Evolutionary conservation across 2,329 filamentous ascomycete species (phyloP).

Genomic region (Neopestalotiopsis sp.): DNA sequence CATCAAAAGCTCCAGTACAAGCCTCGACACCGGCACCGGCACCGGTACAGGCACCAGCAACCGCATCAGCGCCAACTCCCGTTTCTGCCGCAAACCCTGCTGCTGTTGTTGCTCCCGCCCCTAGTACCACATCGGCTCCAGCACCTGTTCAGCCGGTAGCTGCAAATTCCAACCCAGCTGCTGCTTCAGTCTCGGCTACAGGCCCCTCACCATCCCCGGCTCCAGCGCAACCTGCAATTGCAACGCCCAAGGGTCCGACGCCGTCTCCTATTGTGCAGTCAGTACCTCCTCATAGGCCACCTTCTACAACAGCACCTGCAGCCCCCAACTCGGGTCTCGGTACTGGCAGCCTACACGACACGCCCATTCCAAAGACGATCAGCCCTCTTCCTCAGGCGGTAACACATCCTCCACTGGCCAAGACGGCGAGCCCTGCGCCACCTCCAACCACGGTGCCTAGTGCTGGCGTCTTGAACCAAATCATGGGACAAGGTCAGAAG

Average conservation of each 20-base stretch:
- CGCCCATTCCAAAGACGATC: slow-evolving; percentile 15
- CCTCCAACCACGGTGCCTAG: slow-evolving; percentile 34
- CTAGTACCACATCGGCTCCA: neutral
- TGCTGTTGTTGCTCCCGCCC: too few species aligned
- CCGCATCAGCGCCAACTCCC: neutral
- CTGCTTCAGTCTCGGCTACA: neutral
- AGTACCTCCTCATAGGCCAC: neutral
- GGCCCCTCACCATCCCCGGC: neutral
- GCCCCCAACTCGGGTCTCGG: neutral
- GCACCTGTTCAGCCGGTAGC: neutral
- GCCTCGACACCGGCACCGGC: neutral
- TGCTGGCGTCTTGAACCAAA: slow-evolving; percentile 34
- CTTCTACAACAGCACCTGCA: neutral
- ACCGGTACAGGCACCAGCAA: neutral
- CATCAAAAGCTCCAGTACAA: neutral
- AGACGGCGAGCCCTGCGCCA: slow-evolving; percentile 27
- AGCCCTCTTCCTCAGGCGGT: slow-evolving; percentile 31
- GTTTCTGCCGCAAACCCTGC: neutral
- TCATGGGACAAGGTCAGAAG: slow-evolving; percentile 25
- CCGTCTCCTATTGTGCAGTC: slow-evolving; percentile 3
- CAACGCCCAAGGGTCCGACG: neutral
- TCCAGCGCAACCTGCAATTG: neutral
- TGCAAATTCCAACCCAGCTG: neutral
- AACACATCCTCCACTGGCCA: slow-evolving; percentile 24
- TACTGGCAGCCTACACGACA: neutral